Evolutionary conservation across 2,329 filamentous ascomycete genomes (phyloP).

Genomic region (Penicillium verrucosum): DNA sequence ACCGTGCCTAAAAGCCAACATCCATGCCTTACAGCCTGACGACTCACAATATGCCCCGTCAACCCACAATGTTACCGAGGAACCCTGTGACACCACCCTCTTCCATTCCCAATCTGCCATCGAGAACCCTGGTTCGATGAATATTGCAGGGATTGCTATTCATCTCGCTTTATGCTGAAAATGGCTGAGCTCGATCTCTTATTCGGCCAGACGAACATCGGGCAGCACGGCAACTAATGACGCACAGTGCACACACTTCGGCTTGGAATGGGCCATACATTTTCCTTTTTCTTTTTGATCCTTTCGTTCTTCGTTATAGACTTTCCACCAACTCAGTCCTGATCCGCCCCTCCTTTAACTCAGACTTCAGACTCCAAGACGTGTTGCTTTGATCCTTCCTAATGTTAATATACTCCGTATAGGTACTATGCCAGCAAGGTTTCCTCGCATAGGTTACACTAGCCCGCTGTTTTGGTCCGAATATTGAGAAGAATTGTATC

Average conservation of each 20-base stretch:
- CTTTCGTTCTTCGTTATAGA: conserved; percentile 11
- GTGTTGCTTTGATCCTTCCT: background rate
- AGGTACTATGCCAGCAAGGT: conserved; percentile 1
- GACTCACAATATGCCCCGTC: conserved; percentile 19
- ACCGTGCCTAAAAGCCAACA: conserved; percentile 8
- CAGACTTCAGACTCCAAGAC: background rate
- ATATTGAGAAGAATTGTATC: background rate
- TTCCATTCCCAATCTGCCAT: background rate
- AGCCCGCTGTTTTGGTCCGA: conserved; percentile 12
- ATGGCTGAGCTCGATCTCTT: background rate
- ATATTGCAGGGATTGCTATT: background rate
- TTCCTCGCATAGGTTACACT: conserved; percentile 16
- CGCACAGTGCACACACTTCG: conserved; percentile 13
- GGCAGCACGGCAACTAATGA: conserved; percentile 21
- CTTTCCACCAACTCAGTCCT: conserved; percentile 8
- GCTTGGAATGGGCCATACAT: conserved; percentile 1
- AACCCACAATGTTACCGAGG: conserved; percentile 18
- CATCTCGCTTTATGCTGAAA: background rate
- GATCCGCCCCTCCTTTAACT: conserved; percentile 19
- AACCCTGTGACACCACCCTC: conserved; percentile 21
- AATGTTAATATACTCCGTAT: background rate
- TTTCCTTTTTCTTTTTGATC: background rate
- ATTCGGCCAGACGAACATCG: conserved; percentile 12
- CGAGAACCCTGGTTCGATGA: background rate
- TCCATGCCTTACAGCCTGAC: conserved; percentile 26